phyloP scores from a whole-genome alignment of 331 rosid genomes.

The Ulmus americana region DNA sequence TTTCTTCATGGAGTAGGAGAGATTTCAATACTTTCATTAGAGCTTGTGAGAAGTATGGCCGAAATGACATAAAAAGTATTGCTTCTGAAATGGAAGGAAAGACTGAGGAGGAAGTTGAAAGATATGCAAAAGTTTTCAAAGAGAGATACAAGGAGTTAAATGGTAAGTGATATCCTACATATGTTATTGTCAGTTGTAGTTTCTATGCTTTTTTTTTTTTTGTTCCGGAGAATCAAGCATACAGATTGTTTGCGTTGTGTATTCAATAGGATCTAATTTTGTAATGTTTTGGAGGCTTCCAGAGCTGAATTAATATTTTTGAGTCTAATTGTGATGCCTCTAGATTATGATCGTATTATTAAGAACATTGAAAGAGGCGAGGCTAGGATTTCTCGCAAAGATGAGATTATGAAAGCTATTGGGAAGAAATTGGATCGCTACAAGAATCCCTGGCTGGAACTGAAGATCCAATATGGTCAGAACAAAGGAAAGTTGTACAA shows the following conservation, averaged over 20 bases:
- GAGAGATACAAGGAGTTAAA: slow-evolving; percentile 90
- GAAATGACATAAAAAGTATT: slow-evolving; percentile 74
- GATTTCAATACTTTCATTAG: slow-evolving; percentile 92
- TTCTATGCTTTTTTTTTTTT: too few species aligned
- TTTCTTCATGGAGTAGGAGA: slow-evolving; percentile 92
- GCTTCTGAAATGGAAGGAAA: slow-evolving; percentile 97
- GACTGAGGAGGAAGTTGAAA: slow-evolving; percentile 89
- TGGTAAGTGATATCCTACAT: slow-evolving; percentile 43
- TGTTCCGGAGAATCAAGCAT: neutral
- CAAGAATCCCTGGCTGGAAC: slow-evolving; percentile 96
- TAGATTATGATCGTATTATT: slow-evolving; percentile 90
- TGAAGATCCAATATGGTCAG: slow-evolving; percentile 93
- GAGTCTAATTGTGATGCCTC: slow-evolving; percentile 18
- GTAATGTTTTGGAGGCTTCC: slow-evolving; percentile 10
- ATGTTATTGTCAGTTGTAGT: neutral
- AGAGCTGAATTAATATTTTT: neutral
- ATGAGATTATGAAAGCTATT: slow-evolving; percentile 97
- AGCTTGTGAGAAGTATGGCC: slow-evolving; percentile 97
- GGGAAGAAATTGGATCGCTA: slow-evolving; percentile 95
- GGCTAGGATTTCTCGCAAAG: slow-evolving; percentile 90
- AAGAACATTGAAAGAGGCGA: slow-evolving; percentile 98
- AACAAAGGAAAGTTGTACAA: slow-evolving; percentile 94
- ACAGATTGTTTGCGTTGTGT: neutral
- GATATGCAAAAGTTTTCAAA: slow-evolving; percentile 77
- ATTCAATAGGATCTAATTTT: neutral